Percentiles rank a stretch among this genome's conserved stretches.
Conservation (phyloP, 2,329 filamentous ascomycete species). For the Pseudopithomyces chartarum region DNA sequence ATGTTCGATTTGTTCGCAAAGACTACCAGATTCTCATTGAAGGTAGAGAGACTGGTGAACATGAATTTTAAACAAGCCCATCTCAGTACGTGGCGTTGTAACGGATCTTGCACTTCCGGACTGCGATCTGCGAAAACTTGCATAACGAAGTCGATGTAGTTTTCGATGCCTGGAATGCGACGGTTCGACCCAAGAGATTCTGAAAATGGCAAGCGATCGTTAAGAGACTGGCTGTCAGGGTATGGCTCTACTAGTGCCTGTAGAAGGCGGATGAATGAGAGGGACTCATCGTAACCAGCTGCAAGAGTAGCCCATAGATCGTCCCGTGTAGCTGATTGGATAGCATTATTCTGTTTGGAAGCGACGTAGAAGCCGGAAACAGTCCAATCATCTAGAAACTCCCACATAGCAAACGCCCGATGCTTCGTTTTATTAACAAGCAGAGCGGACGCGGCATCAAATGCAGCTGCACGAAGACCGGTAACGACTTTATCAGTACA, state of each 20-base stretch:
- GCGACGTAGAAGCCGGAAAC: slow-evolving; percentile 39
- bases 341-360: slow-evolving; percentile 34
- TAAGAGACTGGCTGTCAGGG: slow-evolving; percentile 63
- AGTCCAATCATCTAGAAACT: slow-evolving; percentile 78
- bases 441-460: slow-evolving; percentile 76
- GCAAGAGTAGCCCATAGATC: slow-evolving; percentile 74
- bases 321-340: slow-evolving; percentile 31
- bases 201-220: slow-evolving; percentile 82
- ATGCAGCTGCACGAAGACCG: slow-evolving; percentile 81
- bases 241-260: slow-evolving; percentile 72
- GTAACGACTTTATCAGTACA: slow-evolving; percentile 77
- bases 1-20: slow-evolving; percentile 80
- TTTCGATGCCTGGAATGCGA: slow-evolving; percentile 84
- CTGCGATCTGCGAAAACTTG: slow-evolving; percentile 74
- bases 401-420: slow-evolving; percentile 78
- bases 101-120: slow-evolving; percentile 65
- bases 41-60: slow-evolving; percentile 75
- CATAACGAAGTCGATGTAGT: slow-evolving; percentile 89
- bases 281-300: slow-evolving; percentile 81
- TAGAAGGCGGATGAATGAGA: slow-evolving; percentile 80
- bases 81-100: slow-evolving; percentile 74
- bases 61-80: slow-evolving; percentile 86
- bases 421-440: slow-evolving; percentile 73
- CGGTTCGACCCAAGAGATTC: slow-evolving; percentile 79
- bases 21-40: slow-evolving; percentile 92